phyloP scores from a whole-genome alignment of 179 eudicot genomes.

The Silene vulgaris region DNA sequence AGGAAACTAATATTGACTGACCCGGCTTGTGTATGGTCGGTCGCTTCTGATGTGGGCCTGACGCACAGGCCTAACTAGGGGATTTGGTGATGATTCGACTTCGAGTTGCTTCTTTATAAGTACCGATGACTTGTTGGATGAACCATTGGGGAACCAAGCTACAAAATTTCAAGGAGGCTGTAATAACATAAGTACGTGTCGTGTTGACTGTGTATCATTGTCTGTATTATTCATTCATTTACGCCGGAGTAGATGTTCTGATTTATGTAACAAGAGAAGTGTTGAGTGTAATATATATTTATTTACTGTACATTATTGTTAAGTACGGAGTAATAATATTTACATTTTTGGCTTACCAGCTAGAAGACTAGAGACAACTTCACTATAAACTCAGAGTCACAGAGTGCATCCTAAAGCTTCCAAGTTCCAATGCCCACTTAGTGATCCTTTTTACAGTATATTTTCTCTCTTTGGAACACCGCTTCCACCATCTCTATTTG shows the following conservation, averaged over 20 bases:
- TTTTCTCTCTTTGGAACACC: no score
- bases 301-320: no score
- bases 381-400: no score
- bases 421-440: no score
- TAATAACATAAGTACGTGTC: neutral
- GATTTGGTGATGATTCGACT: constrained; percentile 20
- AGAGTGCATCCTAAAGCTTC: no score
- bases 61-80: neutral
- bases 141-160: neutral
- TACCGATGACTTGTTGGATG: constrained; percentile 15
- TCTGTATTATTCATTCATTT: neutral
- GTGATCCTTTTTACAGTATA: no score
- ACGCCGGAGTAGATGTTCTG: neutral
- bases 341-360: no score
- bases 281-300: neutral
- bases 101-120: constrained; percentile 13
- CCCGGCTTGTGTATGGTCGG: neutral
- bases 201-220: neutral
- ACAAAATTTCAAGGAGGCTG: neutral
- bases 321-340: no score
- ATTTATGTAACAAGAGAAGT: neutral
- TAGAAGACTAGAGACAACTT: no score
- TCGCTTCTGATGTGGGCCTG: neutral
- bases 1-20: neutral
- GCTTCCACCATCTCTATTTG: no score